Conservation (phyloP, 805 yeast species). For the Candida vaughaniae region DNA sequence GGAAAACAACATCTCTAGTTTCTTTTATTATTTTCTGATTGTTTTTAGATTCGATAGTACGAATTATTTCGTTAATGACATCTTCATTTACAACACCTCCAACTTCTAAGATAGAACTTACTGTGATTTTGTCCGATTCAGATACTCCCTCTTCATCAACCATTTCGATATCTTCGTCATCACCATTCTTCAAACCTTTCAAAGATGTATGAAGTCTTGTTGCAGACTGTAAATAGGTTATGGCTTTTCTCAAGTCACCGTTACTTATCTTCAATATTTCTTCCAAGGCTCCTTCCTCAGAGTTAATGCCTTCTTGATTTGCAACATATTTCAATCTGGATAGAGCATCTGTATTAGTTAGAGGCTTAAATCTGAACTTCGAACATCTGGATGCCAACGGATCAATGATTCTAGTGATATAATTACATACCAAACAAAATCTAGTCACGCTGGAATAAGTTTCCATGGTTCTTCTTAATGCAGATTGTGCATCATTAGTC, state of each 20-base stretch:
- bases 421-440: slow-evolving; percentile 92
- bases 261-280: slow-evolving; percentile 69
- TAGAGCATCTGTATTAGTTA: slow-evolving; percentile 71
- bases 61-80: slow-evolving; percentile 42
- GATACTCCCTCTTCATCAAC: slow-evolving; percentile 19
- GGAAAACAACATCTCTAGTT: slow-evolving; percentile 51
- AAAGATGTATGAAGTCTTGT: slow-evolving; percentile 27
- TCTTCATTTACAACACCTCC: slow-evolving; percentile 70
- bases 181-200: slow-evolving; percentile 9
- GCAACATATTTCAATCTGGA: slow-evolving; percentile 63
- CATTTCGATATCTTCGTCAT: slow-evolving; percentile 21
- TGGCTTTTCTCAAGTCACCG: slow-evolving; percentile 93
- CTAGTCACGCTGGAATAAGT: slow-evolving; percentile 84
- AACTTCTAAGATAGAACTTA: slow-evolving; percentile 57
- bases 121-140: slow-evolving; percentile 34
- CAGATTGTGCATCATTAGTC: slow-evolving; percentile 96
- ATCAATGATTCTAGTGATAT: slow-evolving; percentile 93
- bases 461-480: slow-evolving; percentile 84
- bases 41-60: slow-evolving; percentile 25
- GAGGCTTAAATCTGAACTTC: slow-evolving; percentile 82
- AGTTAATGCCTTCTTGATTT: slow-evolving; percentile 31
- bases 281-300: slow-evolving; percentile 52
- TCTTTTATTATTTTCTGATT: slow-evolving; percentile 31
- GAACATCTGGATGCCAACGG: slow-evolving; percentile 97
- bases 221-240: slow-evolving; percentile 85